Conservation (phyloP, 345 rosid genomes). For the Angophora floribunda region DNA sequence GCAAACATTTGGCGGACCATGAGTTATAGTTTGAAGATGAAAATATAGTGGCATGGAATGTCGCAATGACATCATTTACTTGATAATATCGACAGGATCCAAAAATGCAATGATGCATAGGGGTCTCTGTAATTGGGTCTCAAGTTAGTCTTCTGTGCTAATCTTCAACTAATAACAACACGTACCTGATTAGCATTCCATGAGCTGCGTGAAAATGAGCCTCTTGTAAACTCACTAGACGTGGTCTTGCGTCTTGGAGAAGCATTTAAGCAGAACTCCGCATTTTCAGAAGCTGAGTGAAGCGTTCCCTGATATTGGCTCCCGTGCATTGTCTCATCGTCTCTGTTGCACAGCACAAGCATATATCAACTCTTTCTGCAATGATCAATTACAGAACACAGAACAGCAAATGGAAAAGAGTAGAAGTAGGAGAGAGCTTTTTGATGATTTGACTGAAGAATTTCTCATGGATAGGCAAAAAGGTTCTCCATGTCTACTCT, state of each 20-base stretch:
- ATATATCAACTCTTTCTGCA: not conserved
- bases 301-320: constrained; percentile 28
- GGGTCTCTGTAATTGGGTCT: not conserved
- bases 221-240: constrained; percentile 46
- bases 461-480: not conserved
- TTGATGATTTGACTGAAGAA: constrained; percentile 32
- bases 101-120: not conserved
- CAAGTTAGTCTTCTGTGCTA: not conserved
- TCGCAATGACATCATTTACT: not conserved
- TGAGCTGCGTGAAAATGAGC: constrained; percentile 60
- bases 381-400: not conserved
- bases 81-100: not conserved
- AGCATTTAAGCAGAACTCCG: constrained; percentile 66
- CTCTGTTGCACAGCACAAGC: constrained; percentile 24
- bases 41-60: not conserved
- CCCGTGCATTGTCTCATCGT: constrained; percentile 29
- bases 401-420: not conserved
- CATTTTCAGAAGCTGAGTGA: constrained; percentile 39
- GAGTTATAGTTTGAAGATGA: too few species aligned
- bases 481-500: constrained; percentile 26
- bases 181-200: constrained; percentile 74
- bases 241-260: constrained; percentile 55
- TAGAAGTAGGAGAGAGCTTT: not conserved
- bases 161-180: not conserved
- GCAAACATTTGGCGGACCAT: too few species aligned